Conservation (phyloP, 495 filamentous ascomycete genomes). For the Pyronema domesticum region DNA sequence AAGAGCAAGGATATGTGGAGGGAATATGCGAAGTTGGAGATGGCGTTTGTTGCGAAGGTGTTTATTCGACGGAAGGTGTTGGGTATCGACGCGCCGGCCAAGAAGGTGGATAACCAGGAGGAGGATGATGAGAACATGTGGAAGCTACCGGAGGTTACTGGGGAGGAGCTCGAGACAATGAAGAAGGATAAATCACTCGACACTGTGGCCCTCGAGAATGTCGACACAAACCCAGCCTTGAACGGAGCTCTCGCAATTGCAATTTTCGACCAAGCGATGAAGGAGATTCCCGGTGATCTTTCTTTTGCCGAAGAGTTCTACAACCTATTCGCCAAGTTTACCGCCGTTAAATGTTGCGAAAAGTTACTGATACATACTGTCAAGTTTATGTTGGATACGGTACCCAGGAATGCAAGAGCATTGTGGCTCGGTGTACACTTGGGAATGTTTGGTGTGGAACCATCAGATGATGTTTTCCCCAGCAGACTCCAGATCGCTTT, state of each 20-base stretch:
- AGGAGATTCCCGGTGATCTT: constrained; percentile 48
- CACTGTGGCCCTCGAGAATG: constrained; percentile 37
- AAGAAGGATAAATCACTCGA: constrained; percentile 34
- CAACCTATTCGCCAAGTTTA: constrained; percentile 53
- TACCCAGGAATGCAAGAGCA: constrained; percentile 40
- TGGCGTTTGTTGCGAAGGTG: constrained; percentile 75
- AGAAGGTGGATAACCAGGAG: constrained; percentile 29
- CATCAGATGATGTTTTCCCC: constrained; percentile 53
- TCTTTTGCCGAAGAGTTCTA: constrained; percentile 59
- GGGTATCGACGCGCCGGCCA: constrained; percentile 40
- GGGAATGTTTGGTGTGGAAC: constrained; percentile 46
- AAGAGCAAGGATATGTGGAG: constrained; percentile 56
- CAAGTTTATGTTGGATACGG: constrained; percentile 38
- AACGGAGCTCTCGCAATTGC: constrained; percentile 82
- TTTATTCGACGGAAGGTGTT: constrained; percentile 50
- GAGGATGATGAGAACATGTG: constrained; percentile 38
- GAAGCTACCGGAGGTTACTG: constrained; percentile 42
- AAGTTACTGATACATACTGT: constrained; percentile 65
- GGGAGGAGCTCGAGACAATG: constrained; percentile 41
- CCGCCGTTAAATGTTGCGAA: constrained; percentile 39
- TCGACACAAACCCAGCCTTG: constrained; percentile 61
- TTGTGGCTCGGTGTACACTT: constrained; percentile 52
- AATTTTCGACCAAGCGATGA: constrained; percentile 75
- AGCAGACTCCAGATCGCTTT: constrained; percentile 47
- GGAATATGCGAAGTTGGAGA: constrained; percentile 78